Conservation (phyloP, 345 rosid genomes). For the Diplotaxis tenuifolia region DNA sequence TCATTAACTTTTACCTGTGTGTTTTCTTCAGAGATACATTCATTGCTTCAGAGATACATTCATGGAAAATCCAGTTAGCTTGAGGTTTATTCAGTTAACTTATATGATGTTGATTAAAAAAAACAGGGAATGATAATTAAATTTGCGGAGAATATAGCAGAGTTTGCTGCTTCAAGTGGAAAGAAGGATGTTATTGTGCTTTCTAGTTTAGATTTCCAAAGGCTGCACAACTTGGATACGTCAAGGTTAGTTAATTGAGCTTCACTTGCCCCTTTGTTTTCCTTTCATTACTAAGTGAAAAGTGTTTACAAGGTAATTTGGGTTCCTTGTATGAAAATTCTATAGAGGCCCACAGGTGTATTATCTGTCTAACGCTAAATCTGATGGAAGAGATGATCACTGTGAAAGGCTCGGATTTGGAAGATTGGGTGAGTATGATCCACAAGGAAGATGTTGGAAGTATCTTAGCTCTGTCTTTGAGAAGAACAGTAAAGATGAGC, state of each 20-base stretch:
- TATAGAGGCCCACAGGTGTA: conserved; percentile 71
- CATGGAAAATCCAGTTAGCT: not conserved
- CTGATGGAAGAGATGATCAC: conserved; percentile 66
- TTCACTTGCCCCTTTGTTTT: not conserved
- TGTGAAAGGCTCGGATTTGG: conserved; percentile 82
- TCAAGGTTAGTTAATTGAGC: conserved; percentile 53
- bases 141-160: conserved; percentile 72
- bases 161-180: conserved; percentile 74
- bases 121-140: conserved; percentile 78
- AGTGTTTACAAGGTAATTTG: conserved; percentile 4
- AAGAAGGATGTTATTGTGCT: conserved; percentile 69
- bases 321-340: conserved; percentile 6
- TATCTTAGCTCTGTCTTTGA: conserved; percentile 66
- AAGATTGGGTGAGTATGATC: conserved; percentile 64
- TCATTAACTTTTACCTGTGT: not conserved
- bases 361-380: conserved; percentile 59
- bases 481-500: conserved; percentile 40
- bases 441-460: conserved; percentile 80
- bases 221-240: conserved; percentile 74
- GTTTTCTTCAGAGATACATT: not conserved
- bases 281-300: not conserved
- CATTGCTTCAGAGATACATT: not conserved
- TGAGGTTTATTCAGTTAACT: not conserved
- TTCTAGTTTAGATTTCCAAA: conserved; percentile 87
- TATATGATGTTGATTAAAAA: not conserved